Base-by-base conservation (phyloP, 2,329 filamentous ascomycete genomes). In the Neoarthrinium moseri region DNA sequence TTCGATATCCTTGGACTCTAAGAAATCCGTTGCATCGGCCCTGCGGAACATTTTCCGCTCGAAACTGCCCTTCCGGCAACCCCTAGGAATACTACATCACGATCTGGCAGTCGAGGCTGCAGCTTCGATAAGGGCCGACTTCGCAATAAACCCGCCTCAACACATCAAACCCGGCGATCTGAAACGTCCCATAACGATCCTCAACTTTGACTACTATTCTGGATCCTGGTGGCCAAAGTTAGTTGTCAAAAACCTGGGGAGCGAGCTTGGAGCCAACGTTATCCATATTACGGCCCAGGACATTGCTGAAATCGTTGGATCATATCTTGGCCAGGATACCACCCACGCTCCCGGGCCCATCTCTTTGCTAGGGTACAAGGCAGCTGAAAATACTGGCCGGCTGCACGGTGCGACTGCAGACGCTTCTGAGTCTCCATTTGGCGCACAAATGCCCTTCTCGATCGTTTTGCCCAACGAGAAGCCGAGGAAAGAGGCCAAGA, bases 261-360 rank as follows among this genome's bases (percentile, higher is more conserved):
- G 70, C 11, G 74, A 81, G 26, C 68, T 87, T 5, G 70, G 69
- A 6, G 84, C 87, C 3, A 83, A 92, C 53, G 59, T 92, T 3
- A 68, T 94, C 24, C 76, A 80, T 17, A 61, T 95, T 10, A 80
- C 84, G 57, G 81, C 88, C 1, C 78, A 84, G 51, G 84, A 87
- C 57, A 68, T 95, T 43, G 86, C 86, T 3, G 75, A 84, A 40
- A 70, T 94, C 21, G 75, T 85, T 1, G 86, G 84, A 3, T 75
- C 81, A 34, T 89, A 91, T 56, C 66, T 91, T 8, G 86, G 84
- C 4, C 82, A 87, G 56, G 74, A 77, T 49, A 50, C 69, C n/a
- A 69, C 62, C 8, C 66, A 64, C 51, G 74, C 67, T 6, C 57
- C 61, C 6, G 75, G 78, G 1, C 62, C 70, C 17, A 63, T 80